Evolutionary conservation across 2,329 filamentous ascomycete species (phyloP), one percentile per base, ranked within the genome.

Genomic region (Diaporthe vaccinii): DNA sequence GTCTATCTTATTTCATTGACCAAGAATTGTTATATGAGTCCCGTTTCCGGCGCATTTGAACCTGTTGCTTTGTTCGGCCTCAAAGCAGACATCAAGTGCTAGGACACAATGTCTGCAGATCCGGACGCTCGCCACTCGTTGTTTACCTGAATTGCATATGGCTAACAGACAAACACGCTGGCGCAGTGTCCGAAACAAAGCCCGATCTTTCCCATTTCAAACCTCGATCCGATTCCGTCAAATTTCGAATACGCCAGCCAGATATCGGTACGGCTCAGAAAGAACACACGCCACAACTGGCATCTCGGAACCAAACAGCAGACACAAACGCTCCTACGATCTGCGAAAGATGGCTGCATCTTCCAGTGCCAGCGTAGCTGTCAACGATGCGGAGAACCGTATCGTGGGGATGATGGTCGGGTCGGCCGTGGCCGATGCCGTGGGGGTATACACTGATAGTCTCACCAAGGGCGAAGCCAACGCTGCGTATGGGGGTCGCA

Each of bases 351-450:
- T 68, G 65, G 46, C 46, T 41, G 49, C 31, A 5, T 22, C 31
- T 41, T 20, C 61, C 12, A 49, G 4, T 49, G 22, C 17, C 3
- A 34, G 8, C 4, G 12, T 4, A 25, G 0, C 1, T 28, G 9
- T 4, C 31, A 62, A 53, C 10, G 22, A 61, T 41, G 70, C 28
- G 3, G 57, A 72, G 69, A 72, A 51, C 22, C 69, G 69, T 9
- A 72, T 72, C 28, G 55, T 72, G 55, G 69, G 69, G 8, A 39
- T 72, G 55, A 61, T 72, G 55, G 22, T 72, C 22, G 69, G 55
- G 17, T 46, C 69, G 20, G 69, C 69, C 39, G 22, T 61, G 4
- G 69, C 55, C 1, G 69, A 72, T 22, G 70, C 57, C 6, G 6
- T 22, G 0, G 70, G 70, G 1, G 51, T 72, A n/a, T 72, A 61